Percentiles rank a stretch among this genome's conserved stretches.
Evolutionary conservation across 2,329 filamentous ascomycete genomes (phyloP).

Genomic region (Talaromyces sp.): DNA sequence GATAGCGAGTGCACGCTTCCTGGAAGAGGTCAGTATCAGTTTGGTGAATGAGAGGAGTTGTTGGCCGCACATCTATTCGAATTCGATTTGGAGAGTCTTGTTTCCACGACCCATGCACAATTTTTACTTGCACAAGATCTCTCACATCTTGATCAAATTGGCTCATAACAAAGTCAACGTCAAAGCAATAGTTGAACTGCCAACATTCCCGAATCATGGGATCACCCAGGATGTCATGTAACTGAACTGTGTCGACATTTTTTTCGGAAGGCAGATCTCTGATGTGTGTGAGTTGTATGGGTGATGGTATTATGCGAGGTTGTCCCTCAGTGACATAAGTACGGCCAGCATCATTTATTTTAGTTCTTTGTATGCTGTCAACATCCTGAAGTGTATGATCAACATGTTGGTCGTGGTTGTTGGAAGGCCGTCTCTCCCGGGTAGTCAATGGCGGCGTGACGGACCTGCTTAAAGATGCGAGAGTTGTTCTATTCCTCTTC

Average conservation of each 20-base stretch:
- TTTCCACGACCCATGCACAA: conserved; percentile 64
- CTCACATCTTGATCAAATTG: conserved; percentile 56
- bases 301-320: conserved; percentile 48
- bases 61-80: conserved; percentile 50
- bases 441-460: conserved; percentile 25
- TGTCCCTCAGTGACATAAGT: neutral
- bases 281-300: conserved; percentile 67
- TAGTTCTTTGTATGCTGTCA: neutral
- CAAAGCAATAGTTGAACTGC: conserved; percentile 54
- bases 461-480: conserved; percentile 28
- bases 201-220: conserved; percentile 63
- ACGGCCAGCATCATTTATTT: neutral
- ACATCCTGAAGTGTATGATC: neutral
- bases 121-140: conserved; percentile 49
- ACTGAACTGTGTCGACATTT: conserved; percentile 62
- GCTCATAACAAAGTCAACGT: conserved; percentile 56
- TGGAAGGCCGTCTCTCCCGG: neutral
- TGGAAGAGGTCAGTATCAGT: conserved; percentile 31
- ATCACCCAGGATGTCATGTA: conserved; percentile 66
- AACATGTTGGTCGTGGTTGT: neutral
- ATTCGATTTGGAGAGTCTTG: conserved; percentile 58
- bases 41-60: neutral
- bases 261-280: conserved; percentile 54
- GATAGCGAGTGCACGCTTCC: conserved; percentile 57
- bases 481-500: neutral